Evolutionary conservation across 257 asterid genomes (phyloP), one percentile per base, ranked within the genome.

Genomic region (Osmanthus fragrans): DNA sequence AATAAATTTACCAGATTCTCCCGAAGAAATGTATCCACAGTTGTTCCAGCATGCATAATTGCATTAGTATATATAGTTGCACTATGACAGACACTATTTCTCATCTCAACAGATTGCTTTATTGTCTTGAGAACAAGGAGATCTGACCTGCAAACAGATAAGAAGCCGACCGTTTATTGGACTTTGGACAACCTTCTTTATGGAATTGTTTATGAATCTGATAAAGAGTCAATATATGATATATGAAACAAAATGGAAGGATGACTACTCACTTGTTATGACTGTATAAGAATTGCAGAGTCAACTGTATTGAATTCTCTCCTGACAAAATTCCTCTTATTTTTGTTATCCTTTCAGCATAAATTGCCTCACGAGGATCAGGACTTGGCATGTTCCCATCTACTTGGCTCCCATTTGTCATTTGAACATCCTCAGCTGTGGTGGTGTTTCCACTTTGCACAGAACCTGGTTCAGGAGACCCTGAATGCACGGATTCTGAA

Each of bases 31-130:
- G 99, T 93, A 79, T 96, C 98, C 9, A 92, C 98, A 11, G 99
- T 96, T 45, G 99, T 96, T 78, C 99, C 99, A 65, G 99, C 98
- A 82, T 96, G 99, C 98, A 96, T 96, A 80, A 96, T 89, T 51
- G 99, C 99, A 86, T 96, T 96, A 1, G 98, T 90, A 80, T 89
- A 93, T 79, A 96, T 92, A 27, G 98, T 93, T 73, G 99, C 99
- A 86, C 99, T 96, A 75, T 92, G 99, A 81, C 97, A 93, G 45
- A 90, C 97, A 81, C 96, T 92, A 71, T 90, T 93, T 87, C 97
- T 90, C 96, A 90, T 90, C 89, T 96, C 99, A 77, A 96, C 94
- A 63, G 98, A 93, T 80, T 96, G 99, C 88, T 96, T 93, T 82
- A 93, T 96, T 67, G 97, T 93, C 92, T 93, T 96, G 4, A 93